These are phyloP conservation scores for Lecanicillium sp. DNA, from an alignment of 2,329 filamentous ascomycete genomes.

Conservation along the genomic window DNA sequence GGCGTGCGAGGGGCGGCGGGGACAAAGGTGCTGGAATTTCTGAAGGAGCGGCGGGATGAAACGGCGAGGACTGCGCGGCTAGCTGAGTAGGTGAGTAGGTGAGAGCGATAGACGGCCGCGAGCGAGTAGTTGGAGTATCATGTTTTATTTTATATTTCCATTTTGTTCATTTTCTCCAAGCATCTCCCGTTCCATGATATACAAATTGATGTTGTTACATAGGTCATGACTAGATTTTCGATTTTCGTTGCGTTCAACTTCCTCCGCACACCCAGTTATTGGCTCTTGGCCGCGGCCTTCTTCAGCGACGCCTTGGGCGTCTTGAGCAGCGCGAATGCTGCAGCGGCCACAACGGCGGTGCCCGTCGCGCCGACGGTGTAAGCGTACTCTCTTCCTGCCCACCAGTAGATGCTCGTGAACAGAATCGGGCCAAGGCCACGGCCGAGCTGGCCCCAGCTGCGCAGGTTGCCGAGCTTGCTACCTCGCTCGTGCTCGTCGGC, in stretches of 20 bases:
- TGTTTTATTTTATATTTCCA: neutral
- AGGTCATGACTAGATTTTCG: no score
- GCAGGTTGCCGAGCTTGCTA: conserved; percentile 75
- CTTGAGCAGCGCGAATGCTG: conserved; percentile 68
- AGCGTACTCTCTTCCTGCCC: conserved; percentile 82
- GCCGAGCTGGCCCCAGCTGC: conserved; percentile 79
- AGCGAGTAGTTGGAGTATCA: no score
- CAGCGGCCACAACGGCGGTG: conserved; percentile 65
- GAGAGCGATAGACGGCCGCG: no score
- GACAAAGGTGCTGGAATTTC: neutral
- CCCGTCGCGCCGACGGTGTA: conserved; percentile 76
- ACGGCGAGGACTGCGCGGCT: neutral
- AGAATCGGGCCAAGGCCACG: conserved; percentile 79
- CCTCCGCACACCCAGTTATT: neutral
- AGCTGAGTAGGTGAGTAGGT: neutral
- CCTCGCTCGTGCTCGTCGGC: conserved; percentile 75
- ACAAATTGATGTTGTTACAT: no score
- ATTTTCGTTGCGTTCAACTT: neutral
- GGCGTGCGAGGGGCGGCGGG: neutral
- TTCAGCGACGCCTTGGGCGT: conserved; percentile 39
- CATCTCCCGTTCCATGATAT: neutral
- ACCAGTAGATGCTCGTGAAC: conserved; percentile 97
- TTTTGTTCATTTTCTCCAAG: neutral
- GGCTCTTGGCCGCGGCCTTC: neutral
- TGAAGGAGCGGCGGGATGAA: neutral